Conservation (phyloP, 495 filamentous ascomycete genomes). For the Collariella sp. region DNA sequence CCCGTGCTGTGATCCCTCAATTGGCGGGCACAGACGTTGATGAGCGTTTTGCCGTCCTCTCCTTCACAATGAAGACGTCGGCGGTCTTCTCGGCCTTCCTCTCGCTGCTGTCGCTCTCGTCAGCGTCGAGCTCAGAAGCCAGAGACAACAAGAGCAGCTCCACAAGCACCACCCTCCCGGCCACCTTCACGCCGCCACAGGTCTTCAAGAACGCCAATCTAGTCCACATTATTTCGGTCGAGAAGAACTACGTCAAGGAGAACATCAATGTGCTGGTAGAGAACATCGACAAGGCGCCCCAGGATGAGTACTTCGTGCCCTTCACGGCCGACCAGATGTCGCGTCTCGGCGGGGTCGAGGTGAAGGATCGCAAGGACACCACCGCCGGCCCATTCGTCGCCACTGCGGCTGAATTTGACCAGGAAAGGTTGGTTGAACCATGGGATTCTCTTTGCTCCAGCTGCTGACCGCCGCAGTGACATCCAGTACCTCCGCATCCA, state of each 20-base stretch:
- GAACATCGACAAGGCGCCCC: conserved; percentile 65
- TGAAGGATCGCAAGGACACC: conserved; percentile 76
- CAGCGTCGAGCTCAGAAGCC: conserved; percentile 26
- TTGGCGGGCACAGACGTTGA: conserved; percentile 25
- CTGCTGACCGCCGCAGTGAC: conserved; percentile 41
- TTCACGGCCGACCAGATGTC: conserved; percentile 67
- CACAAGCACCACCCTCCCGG: conserved; percentile 42
- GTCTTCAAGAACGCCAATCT: conserved; percentile 89
- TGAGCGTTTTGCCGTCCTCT: conserved; percentile 27
- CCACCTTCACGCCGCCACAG: conserved; percentile 75
- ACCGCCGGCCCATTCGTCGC: conserved; percentile 58
- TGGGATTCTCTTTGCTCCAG: neutral
- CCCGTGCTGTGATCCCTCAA: conserved; percentile 5
- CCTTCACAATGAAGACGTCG: conserved; percentile 47
- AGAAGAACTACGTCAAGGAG: conserved; percentile 84
- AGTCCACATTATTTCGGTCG: conserved; percentile 80
- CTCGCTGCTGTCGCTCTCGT: conserved; percentile 37
- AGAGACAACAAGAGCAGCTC: conserved; percentile 23
- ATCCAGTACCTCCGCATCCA: conserved; percentile 78
- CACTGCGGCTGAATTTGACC: conserved; percentile 55
- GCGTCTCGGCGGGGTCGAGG: conserved; percentile 78
- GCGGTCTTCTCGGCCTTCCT: conserved; percentile 42
- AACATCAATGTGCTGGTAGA: conserved; percentile 89
- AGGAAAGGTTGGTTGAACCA: conserved; percentile 44
- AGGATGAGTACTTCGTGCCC: conserved; percentile 81